Percentiles rank a stretch among this genome's conserved stretches.
phyloP scores from a whole-genome alignment of 495 filamentous ascomycete genomes.

The Xylaria cubensis region DNA sequence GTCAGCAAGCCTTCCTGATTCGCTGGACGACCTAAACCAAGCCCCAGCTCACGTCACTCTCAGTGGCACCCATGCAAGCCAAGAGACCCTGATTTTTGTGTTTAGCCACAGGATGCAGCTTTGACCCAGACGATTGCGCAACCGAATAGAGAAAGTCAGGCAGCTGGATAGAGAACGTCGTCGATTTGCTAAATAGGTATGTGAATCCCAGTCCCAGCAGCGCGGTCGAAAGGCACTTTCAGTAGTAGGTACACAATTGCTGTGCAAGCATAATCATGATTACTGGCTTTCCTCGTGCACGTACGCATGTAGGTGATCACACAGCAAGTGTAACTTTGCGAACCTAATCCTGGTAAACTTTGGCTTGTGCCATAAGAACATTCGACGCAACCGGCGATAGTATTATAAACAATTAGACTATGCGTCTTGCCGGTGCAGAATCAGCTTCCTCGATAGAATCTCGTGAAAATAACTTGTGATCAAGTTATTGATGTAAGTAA shows the following conservation, averaged over 20 bases:
- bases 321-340: neutral
- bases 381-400: neutral
- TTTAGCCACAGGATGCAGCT: neutral
- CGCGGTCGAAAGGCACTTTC: too few relatives aligned
- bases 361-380: neutral
- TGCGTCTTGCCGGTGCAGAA: neutral
- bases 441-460: neutral
- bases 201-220: too few relatives aligned
- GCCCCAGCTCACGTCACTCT: constrained; percentile 25
- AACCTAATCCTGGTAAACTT: neutral
- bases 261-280: too few relatives aligned
- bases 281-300: neutral
- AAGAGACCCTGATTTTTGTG: neutral
- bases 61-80: constrained; percentile 8
- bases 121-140: neutral
- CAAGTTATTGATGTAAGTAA: neutral
- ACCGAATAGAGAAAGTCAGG: neutral
- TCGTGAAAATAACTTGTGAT: neutral
- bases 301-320: neutral
- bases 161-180: neutral
- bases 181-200: neutral
- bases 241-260: too few relatives aligned
- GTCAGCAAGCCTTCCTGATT: constrained; percentile 21
- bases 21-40: constrained; percentile 4
- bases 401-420: neutral